These are phyloP conservation scores for Osmanthus fragrans DNA, from an alignment of 257 asterid genomes.

Conservation along the genomic window DNA sequence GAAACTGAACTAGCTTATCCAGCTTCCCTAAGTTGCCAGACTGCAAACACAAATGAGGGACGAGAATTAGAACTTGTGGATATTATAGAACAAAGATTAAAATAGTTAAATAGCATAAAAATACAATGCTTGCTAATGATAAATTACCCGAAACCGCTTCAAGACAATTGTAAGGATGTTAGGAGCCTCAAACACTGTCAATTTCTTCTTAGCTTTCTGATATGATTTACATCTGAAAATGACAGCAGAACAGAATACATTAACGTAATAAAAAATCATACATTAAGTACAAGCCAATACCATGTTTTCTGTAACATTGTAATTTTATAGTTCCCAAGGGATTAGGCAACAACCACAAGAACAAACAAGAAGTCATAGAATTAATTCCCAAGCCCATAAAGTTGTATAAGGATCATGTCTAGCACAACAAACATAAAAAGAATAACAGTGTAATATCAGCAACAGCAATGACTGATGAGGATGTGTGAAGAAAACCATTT, in stretches of 20 bases:
- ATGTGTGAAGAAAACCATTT: background rate
- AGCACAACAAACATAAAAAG: background rate
- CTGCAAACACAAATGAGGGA: slow-evolving; percentile 30
- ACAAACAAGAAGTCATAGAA: background rate
- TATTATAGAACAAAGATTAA: background rate
- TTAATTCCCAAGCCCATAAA: background rate
- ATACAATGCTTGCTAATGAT: slow-evolving; percentile 6
- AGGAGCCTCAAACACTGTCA: slow-evolving; percentile 60
- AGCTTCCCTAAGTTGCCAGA: slow-evolving; percentile 48
- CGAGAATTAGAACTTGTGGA: slow-evolving; percentile 13
- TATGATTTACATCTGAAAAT: slow-evolving; percentile 62
- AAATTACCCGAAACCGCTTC: slow-evolving; percentile 55
- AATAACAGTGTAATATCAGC: background rate
- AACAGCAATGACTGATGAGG: background rate
- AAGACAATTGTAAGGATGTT: slow-evolving; percentile 59
- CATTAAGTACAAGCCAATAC: background rate
- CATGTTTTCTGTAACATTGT: background rate
- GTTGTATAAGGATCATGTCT: background rate
- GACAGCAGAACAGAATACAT: slow-evolving; percentile 1
- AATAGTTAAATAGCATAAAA: background rate
- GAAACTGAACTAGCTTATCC: slow-evolving; percentile 47
- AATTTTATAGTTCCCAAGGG: background rate
- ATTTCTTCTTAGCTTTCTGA: slow-evolving; percentile 65
- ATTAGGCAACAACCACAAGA: background rate
- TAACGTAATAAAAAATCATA: slow-evolving; percentile 8